Conservation (phyloP, 169 alveolate genomes). For the Cryptosporidium sp. region DNA sequence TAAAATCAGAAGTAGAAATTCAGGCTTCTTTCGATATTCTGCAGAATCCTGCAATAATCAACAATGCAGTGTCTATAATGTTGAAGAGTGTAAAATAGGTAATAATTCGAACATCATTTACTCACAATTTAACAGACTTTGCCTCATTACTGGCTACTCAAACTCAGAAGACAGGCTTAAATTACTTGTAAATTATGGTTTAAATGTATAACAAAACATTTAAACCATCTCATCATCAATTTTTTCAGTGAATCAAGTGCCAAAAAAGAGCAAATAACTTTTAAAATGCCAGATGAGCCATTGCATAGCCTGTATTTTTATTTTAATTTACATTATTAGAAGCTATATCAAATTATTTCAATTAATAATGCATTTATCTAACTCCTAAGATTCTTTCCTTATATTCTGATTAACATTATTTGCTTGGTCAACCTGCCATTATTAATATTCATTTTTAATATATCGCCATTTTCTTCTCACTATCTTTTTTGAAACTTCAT, state of each 20-base stretch:
- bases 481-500: not conserved
- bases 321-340: not conserved
- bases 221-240: not conserved
- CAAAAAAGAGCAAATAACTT: no score
- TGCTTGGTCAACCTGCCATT: not conserved
- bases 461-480: not conserved
- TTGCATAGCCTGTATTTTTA: no score
- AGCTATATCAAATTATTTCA: not conserved
- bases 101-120: not conserved
- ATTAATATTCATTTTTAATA: no score
- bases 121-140: conserved; percentile 37
- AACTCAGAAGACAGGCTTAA: conserved; percentile 20
- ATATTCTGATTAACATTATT: not conserved
- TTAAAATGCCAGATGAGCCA: not conserved
- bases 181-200: not conserved
- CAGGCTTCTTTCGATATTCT: not conserved
- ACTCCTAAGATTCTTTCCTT: not conserved
- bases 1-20: conserved; percentile 1
- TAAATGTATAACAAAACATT: not conserved
- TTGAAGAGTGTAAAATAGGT: not conserved
- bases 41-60: conserved; percentile 25
- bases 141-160: conserved; percentile 40
- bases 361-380: not conserved
- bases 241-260: not conserved
- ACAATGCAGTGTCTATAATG: conserved; percentile 14